Evolutionary conservation across 2,329 filamentous ascomycete species (phyloP).

Genomic region (Microcyclosporella mali): DNA sequence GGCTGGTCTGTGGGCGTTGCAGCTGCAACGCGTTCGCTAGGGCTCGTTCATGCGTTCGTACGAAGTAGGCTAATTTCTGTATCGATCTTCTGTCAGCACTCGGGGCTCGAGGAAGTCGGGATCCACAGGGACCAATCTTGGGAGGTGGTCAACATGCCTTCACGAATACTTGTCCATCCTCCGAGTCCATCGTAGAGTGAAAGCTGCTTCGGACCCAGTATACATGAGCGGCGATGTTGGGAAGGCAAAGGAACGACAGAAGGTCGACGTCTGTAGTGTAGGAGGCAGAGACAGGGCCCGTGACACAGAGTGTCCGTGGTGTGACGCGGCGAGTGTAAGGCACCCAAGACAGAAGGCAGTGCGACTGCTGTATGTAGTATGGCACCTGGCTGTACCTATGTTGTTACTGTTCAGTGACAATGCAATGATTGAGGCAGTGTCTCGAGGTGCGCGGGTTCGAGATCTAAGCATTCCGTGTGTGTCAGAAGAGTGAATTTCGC

Average conservation of each 20-base stretch:
- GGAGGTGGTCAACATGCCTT: constrained; percentile 54
- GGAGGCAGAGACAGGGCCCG: constrained; percentile 4
- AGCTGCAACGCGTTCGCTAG: constrained; percentile 92
- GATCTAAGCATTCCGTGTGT: constrained; percentile 4
- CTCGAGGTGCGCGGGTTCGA: not conserved
- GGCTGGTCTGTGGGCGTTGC: constrained; percentile 64
- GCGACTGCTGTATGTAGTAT: constrained; percentile 2
- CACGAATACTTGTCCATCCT: constrained; percentile 84
- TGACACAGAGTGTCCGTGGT: constrained; percentile 12
- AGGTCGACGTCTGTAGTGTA: constrained; percentile 6
- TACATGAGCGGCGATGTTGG: constrained; percentile 16
- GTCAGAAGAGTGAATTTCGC: constrained; percentile 3
- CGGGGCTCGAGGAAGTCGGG: too few relatives aligned
- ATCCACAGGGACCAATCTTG: not conserved
- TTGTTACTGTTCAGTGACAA: not conserved
- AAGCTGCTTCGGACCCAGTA: constrained; percentile 10
- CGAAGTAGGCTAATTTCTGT: constrained; percentile 90
- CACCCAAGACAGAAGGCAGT: constrained; percentile 6
- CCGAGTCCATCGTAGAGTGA: constrained; percentile 61
- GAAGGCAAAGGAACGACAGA: constrained; percentile 10
- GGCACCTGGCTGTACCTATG: constrained; percentile 5
- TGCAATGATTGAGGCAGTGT: too few relatives aligned
- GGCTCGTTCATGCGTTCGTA: constrained; percentile 94
- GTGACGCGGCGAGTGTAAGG: constrained; percentile 11
- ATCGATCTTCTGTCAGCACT: not conserved